A percentile compares a stretch with the other conserved stretches of the same genome.
Conservation (phyloP, 2,329 filamentous ascomycete species). For the Fusarium penzigii region DNA sequence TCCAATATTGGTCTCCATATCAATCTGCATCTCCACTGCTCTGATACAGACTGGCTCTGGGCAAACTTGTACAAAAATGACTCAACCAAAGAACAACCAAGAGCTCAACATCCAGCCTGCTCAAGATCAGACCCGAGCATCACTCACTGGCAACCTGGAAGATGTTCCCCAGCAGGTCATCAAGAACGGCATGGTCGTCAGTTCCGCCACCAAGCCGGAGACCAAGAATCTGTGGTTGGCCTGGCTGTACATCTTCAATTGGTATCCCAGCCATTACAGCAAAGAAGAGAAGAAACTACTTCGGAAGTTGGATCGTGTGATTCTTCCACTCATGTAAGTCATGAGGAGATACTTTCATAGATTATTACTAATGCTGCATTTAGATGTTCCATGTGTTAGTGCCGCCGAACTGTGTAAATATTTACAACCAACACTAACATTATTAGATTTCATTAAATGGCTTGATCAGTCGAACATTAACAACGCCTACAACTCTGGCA, state of each 20-base stretch:
- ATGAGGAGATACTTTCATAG: background rate
- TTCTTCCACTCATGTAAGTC: conserved; percentile 33
- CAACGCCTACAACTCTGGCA: conserved; percentile 41
- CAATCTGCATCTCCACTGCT: background rate
- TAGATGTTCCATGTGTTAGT: conserved; percentile 17
- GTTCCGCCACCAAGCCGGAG: conserved; percentile 22
- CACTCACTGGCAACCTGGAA: background rate
- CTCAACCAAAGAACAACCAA: conserved; percentile 1
- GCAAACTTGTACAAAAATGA: background rate
- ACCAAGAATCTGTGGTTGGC: conserved; percentile 23
- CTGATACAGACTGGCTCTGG: background rate
- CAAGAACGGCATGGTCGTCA: conserved; percentile 26
- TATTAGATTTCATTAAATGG: conserved; percentile 32
- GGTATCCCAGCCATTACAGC: conserved; percentile 35
- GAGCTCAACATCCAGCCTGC: conserved; percentile 3
- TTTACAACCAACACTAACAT: background rate
- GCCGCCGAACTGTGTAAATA: background rate
- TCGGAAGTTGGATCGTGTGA: conserved; percentile 31
- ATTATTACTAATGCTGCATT: background rate
- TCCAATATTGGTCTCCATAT: background rate
- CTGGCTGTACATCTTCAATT: conserved; percentile 23
- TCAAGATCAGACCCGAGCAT: background rate
- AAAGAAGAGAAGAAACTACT: conserved; percentile 30
- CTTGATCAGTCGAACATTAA: conserved; percentile 35
- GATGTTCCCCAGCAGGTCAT: conserved; percentile 3